These are phyloP conservation scores for Lineolata rhizophorae DNA, from an alignment of 495 filamentous ascomycete species.

Conservation along the genomic window DNA sequence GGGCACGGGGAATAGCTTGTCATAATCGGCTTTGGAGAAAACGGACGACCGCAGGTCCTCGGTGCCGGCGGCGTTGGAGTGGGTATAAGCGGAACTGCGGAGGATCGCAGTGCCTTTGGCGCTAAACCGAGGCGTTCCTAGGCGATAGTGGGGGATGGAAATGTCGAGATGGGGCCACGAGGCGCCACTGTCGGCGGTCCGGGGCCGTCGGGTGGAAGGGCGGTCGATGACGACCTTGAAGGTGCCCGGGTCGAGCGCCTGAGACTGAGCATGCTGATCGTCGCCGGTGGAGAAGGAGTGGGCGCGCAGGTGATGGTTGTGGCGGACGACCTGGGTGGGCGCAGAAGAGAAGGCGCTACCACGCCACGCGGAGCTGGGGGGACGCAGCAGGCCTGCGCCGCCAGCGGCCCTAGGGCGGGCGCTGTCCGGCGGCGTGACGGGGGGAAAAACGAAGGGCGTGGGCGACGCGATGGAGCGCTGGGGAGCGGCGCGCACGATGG, in stretches of 20 bases:
- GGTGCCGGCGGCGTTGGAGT: conserved; percentile 26
- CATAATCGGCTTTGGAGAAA: conserved; percentile 27
- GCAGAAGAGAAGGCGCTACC: too few species aligned
- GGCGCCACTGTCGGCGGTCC: conserved; percentile 36
- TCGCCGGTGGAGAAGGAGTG: conserved; percentile 36
- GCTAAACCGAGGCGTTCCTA: conserved; percentile 70
- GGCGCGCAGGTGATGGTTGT: conserved; percentile 33
- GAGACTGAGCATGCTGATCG: conserved; percentile 11
- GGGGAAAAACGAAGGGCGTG: conserved; percentile 32
- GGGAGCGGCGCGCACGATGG: conserved; percentile 31
- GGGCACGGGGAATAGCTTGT: conserved; percentile 21
- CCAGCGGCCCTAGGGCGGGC: conserved; percentile 34
- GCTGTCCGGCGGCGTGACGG: conserved; percentile 29
- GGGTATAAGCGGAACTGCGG: conserved; percentile 43
- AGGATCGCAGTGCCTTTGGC: conserved; percentile 56
- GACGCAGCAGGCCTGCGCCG: conserved; percentile 21
- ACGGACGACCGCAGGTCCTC: conserved; percentile 31
- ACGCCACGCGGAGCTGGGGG: conserved; percentile 20
- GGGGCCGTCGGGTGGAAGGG: conserved; percentile 37
- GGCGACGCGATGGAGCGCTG: conserved; percentile 33
- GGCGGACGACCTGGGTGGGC: too few species aligned
- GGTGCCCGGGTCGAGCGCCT: conserved; percentile 36
- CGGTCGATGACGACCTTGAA: conserved; percentile 75
- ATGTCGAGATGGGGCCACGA: conserved; percentile 43
- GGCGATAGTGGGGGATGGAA: conserved; percentile 66